Evolutionary conservation across 2,329 filamentous ascomycete species (phyloP).

Genomic region (Diaporthe destruens): DNA sequence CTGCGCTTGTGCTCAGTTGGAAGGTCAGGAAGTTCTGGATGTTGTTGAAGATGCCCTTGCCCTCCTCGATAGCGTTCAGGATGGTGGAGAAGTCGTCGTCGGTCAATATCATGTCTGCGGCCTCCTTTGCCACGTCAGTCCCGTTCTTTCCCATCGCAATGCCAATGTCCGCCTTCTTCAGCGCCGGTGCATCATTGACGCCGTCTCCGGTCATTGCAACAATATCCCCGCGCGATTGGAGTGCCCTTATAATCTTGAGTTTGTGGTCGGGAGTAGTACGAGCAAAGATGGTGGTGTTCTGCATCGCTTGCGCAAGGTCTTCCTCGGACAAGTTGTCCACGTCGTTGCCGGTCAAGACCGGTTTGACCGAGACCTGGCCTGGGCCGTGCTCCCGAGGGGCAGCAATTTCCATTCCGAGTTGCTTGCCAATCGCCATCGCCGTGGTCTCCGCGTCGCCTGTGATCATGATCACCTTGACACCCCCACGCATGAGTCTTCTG

Average conservation of each 20-base stretch:
- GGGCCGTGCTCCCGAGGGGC: constrained; percentile 63
- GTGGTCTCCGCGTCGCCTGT: constrained; percentile 97
- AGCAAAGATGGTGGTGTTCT: constrained; percentile 93
- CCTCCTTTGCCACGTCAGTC: constrained; percentile 97
- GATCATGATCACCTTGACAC: constrained; percentile 99
- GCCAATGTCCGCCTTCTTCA: constrained; percentile 98
- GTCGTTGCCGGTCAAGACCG: constrained; percentile 89
- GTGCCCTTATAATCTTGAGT: constrained; percentile 92
- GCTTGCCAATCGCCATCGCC: constrained; percentile 91
- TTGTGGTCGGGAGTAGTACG: constrained; percentile 98
- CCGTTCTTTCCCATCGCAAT: constrained; percentile 96
- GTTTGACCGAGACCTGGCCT: constrained; percentile 71
- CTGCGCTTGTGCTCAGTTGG: constrained; percentile 96
- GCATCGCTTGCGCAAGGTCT: constrained; percentile 86
- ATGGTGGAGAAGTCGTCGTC: constrained; percentile 94
- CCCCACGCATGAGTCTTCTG: constrained; percentile 88
- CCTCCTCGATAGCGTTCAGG: constrained; percentile 94
- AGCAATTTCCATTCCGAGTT: constrained; percentile 91
- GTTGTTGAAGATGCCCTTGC: constrained; percentile 99
- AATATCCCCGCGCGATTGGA: constrained; percentile 93
- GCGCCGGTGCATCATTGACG: constrained; percentile 95
- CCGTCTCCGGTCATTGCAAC: constrained; percentile 99
- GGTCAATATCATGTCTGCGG: constrained; percentile 92
- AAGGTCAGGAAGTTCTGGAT: constrained; percentile 99
- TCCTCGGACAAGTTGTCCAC: constrained; percentile 92